Base-by-base conservation (phyloP, 2,329 filamentous ascomycete species). In the Xylariaceae sp. region DNA sequence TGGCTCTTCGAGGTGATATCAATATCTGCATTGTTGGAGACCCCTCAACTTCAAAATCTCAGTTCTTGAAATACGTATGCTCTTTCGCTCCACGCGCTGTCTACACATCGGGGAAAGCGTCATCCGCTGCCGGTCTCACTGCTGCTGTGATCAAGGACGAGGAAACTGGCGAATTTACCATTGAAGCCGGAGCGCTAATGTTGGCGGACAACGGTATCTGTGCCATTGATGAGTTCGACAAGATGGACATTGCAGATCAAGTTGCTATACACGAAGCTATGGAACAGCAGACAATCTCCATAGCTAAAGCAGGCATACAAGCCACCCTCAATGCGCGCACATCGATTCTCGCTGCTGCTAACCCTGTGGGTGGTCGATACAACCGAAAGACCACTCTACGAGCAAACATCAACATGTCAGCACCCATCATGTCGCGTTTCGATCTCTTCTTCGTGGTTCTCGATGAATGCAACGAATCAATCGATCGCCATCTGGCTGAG, bases 201-300 rank as follows among this genome's bases (percentile, higher is more conserved):
- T 75, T 98, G 50, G 93, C 93, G 19, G 85, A 97, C 61, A 96
- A 95, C 56, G 93, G 93, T 43, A 94, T 97, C 59, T 98, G 93
- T 67, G 91, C 90, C 48, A 98, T 98, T 64, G 93, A 98, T 64
- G 93, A 98, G 65, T 98, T 98, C 59, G 93, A 98, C 80, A 98
- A 98, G 74, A 98, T 98, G 93, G 93, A 98, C 61, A 87, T 98
- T 51, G 83, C 74, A 42, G 93, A 98, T 65, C 93, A 98, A 71
- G 93, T 98, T 44, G 93, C 93, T 55, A 98, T 98, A 61, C 93
- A 98, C 78, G 93, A 98, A 81, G 93, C 93, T 48, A 98, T 98
- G 93, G 93, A 98, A 79, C 93, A 98, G 73, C 93, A 98, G 70
- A 98, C 93, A 5, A 98, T 98, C 55, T 96, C 90, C 7, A 98